phyloP scores from a whole-genome alignment of 2,329 filamentous ascomycete genomes.

The Herpotrichia juniperi region DNA sequence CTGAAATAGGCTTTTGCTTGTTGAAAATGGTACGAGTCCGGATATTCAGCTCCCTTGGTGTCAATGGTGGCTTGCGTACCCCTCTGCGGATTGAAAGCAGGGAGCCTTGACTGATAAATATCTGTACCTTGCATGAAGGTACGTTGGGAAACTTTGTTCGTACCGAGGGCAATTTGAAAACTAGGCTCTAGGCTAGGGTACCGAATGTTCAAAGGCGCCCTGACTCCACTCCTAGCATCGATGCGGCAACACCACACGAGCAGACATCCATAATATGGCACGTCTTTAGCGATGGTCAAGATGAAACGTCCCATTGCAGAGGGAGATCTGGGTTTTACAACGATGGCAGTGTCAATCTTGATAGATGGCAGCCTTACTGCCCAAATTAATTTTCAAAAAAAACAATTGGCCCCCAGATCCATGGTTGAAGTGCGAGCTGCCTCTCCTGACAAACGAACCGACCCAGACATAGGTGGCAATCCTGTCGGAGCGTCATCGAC shows the following conservation, averaged over 20 bases:
- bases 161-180: slow-evolving; percentile 19
- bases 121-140: slow-evolving; percentile 29
- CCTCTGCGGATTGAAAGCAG: neutral
- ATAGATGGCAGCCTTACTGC: neutral
- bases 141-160: slow-evolving; percentile 8
- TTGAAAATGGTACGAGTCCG: neutral
- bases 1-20: slow-evolving; percentile 10
- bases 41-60: slow-evolving; percentile 19
- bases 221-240: slow-evolving; percentile 6
- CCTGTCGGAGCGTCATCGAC: slow-evolving; percentile 9
- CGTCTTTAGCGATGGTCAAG: neutral
- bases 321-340: neutral
- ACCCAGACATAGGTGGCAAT: slow-evolving; percentile 13
- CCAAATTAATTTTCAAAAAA: too few relatives aligned
- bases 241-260: slow-evolving; percentile 7
- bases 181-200: slow-evolving; percentile 18
- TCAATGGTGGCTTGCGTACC: neutral
- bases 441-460: neutral
- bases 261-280: neutral
- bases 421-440: neutral
- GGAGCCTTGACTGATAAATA: slow-evolving; percentile 3
- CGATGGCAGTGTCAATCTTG: neutral
- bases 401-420: neutral
- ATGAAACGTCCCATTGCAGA: slow-evolving; percentile 1
- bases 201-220: slow-evolving; percentile 7